A percentile compares a stretch with the other conserved stretches of the same genome.
Evolutionary conservation across 1,284 basidiomycete genomes (phyloP).

Genomic region (Cryptococcus deneoformans): DNA sequence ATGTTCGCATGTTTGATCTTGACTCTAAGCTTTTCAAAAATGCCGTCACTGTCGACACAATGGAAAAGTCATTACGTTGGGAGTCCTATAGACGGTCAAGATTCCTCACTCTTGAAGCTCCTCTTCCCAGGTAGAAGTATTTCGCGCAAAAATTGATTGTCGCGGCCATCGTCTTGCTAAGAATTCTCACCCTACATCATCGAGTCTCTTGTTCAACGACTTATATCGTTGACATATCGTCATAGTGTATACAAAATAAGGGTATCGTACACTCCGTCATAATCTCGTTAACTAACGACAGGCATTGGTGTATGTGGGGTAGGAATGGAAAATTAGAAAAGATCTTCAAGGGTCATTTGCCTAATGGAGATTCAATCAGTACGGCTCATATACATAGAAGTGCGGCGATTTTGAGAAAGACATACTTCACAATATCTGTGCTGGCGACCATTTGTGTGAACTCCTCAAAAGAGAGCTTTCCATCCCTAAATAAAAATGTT

Average conservation of each 20-base stretch:
- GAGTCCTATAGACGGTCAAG: too few species aligned
- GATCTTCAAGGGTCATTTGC: constrained; percentile 96
- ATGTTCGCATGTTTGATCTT: too few species aligned
- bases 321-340: constrained; percentile 58
- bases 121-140: too few species aligned
- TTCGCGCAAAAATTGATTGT: too few species aligned
- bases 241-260: background rate
- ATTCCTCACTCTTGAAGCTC: too few species aligned
- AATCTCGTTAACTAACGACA: background rate
- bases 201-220: background rate
- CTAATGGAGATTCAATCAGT: constrained; percentile 51
- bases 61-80: too few species aligned
- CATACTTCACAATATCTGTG: constrained; percentile 59
- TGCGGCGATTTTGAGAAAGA: constrained; percentile 2
- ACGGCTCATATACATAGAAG: background rate
- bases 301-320: background rate
- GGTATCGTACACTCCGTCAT: constrained; percentile 2
- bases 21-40: too few species aligned
- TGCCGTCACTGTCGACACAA: too few species aligned
- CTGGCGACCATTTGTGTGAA: constrained; percentile 96
- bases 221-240: background rate
- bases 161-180: too few species aligned
- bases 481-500: constrained; percentile 59
- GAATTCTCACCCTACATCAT: background rate
- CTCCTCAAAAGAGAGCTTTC: constrained; percentile 95